Conservation (phyloP, 495 filamentous ascomycete species). For the Parmelia sp. region DNA sequence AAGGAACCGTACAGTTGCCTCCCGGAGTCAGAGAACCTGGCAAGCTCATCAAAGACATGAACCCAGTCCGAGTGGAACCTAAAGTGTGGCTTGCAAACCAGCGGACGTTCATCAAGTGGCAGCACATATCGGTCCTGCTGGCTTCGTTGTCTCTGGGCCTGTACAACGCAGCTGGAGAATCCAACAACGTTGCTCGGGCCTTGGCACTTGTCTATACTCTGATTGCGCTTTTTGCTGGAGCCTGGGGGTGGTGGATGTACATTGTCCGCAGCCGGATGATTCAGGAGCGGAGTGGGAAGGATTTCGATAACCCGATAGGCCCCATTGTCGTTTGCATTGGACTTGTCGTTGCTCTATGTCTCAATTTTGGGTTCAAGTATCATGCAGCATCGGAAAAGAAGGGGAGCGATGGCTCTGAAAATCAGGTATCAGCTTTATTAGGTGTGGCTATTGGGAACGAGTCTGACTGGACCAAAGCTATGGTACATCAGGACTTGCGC, state of each 20-base stretch:
- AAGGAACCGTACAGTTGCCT: slow-evolving; percentile 49
- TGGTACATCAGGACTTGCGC: background rate
- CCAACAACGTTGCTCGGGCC: slow-evolving; percentile 62
- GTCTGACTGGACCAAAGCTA: background rate
- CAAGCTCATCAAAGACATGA: slow-evolving; percentile 85
- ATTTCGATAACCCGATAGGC: slow-evolving; percentile 82
- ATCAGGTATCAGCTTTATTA: background rate
- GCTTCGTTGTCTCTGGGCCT: slow-evolving; percentile 75
- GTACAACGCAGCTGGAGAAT: slow-evolving; percentile 74
- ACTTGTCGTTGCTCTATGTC: slow-evolving; percentile 65
- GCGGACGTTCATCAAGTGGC: slow-evolving; percentile 94
- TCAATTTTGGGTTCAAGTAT: slow-evolving; percentile 81
- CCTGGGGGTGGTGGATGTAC: slow-evolving; percentile 84
- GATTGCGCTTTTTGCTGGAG: slow-evolving; percentile 74
- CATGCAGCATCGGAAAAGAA: background rate
- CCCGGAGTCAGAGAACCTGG: slow-evolving; percentile 79
- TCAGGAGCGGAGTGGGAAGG: slow-evolving; percentile 72
- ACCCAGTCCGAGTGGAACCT: slow-evolving; percentile 82
- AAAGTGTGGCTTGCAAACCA: slow-evolving; percentile 99
- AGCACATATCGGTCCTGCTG: slow-evolving; percentile 82
- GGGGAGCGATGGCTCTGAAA: background rate
- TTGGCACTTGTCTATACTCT: slow-evolving; percentile 76
- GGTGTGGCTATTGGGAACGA: background rate
- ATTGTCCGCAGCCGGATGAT: slow-evolving; percentile 72
- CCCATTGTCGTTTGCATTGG: slow-evolving; percentile 78